Base-by-base conservation (phyloP, 139 green algal species). In the Bryopsis sp. region DNA sequence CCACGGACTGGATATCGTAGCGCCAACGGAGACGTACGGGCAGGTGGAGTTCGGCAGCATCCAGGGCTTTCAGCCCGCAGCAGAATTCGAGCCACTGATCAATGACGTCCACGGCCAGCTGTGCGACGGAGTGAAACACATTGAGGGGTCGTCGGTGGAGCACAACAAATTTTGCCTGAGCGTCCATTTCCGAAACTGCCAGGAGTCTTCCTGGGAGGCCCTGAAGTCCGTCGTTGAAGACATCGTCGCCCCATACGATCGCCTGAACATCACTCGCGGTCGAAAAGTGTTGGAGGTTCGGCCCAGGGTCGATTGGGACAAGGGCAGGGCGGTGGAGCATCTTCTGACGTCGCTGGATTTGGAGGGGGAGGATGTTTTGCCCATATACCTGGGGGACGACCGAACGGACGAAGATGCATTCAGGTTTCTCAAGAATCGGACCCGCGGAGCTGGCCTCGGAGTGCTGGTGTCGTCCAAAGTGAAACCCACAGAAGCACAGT, bases 321-420 rank as follows among this genome's bases (percentile, higher is more conserved):
- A 99, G 79, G 94, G 94, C 61, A 80, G 79, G 3, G 94, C 94
- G 24, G 77, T 99, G 71, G 26, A 75, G 26, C 94, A 97, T 81
- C 77, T 99, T 68, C 79, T 98, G 72, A 74, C 76, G 19, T 81
- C 79, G 38, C 74, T 97, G 65, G 82, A 83, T 15, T 78, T 96
- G 38, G n/a, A 64, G 0, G 37, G 48, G 48, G 33, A 31, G 0
- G 78, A 89, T 48, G 86, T 94, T 28, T 72, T 93, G 39, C 78
- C 86, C 29, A 81, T 99, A 15, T 99, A 99, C 82, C 85, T 99
- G 8, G 94, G 94, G 1, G 94, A 99, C 73, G 94, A 99, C 79
- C 80, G 85, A 35, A 99, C 94, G 15, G 94, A 99, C 75, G 94
- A 99, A 76, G 94, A 99, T 70, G 94, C 94, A 2, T 99, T 99